A percentile compares a stretch with the other conserved stretches of the same genome.
These are phyloP conservation scores for Cryphonectria nitschkei DNA, from an alignment of 2,329 filamentous ascomycete genomes.

Conservation along the genomic window DNA sequence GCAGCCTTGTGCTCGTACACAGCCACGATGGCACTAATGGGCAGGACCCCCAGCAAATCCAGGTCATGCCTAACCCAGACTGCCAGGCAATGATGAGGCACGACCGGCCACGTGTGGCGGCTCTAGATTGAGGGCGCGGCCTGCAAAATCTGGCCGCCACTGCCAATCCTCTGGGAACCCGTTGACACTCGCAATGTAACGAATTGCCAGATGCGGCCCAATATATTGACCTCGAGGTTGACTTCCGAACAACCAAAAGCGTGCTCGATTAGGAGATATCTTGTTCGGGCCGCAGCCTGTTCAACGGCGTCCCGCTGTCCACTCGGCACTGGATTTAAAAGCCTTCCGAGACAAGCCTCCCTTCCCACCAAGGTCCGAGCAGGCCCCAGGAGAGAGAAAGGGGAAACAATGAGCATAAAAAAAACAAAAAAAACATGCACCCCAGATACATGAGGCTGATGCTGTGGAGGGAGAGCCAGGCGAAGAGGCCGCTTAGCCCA, in stretches of 20 bases:
- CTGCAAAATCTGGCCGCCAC: background rate
- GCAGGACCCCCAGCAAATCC: background rate
- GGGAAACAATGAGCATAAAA: background rate
- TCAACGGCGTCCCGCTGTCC: background rate
- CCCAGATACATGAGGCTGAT: conserved; percentile 29
- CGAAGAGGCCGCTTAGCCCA: conserved; percentile 3
- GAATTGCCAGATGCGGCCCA: conserved; percentile 11
- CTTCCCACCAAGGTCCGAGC: background rate
- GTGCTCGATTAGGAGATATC: background rate
- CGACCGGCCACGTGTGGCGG: conserved; percentile 10
- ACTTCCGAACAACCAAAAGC: background rate
- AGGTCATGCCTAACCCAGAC: background rate
- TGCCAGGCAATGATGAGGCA: background rate
- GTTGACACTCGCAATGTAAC: conserved; percentile 8
- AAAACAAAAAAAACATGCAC: conserved; percentile 20
- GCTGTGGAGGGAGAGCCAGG: background rate
- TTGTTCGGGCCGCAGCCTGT: conserved; percentile 2
- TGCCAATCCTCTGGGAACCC: conserved; percentile 4
- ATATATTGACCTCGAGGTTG: background rate
- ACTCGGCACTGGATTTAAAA: background rate
- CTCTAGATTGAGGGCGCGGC: conserved; percentile 13
- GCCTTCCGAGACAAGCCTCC: conserved; percentile 1
- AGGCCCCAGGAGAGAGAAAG: background rate
- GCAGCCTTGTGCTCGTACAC: conserved; percentile 13
- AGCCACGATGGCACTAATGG: background rate